A percentile compares a stretch with the other conserved stretches of the same genome.
phyloP scores from a whole-genome alignment of 306 rosid species.

The Citrullus amarus region DNA sequence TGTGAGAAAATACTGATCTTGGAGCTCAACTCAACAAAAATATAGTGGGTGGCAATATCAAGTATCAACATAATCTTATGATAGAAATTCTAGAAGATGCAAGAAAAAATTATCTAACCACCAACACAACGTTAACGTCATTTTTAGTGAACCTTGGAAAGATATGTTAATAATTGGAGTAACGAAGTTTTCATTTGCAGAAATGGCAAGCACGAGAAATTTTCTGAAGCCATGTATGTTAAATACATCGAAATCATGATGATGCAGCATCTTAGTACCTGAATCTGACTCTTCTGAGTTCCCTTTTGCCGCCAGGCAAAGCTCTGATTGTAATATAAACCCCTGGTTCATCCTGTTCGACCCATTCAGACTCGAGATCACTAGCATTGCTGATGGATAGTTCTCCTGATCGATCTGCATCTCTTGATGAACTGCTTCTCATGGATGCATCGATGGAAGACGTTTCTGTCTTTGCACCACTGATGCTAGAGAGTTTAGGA shows the following conservation, averaged over 20 bases:
- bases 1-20: background rate
- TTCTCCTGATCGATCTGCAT: slow-evolving; percentile 76
- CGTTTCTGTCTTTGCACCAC: slow-evolving; percentile 56
- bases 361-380: slow-evolving; percentile 97
- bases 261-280: slow-evolving; percentile 32
- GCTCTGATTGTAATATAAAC: slow-evolving; percentile 92
- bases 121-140: background rate
- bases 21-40: background rate
- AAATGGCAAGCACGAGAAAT: background rate
- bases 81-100: background rate
- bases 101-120: background rate
- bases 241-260: background rate
- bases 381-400: slow-evolving; percentile 90
- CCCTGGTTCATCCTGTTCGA: slow-evolving; percentile 95
- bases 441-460: slow-evolving; percentile 76
- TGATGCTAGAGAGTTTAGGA: slow-evolving; percentile 62
- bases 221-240: background rate
- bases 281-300: slow-evolving; percentile 92
- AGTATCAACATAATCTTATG: background rate
- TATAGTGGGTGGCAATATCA: background rate
- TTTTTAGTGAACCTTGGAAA: background rate
- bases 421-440: slow-evolving; percentile 79
- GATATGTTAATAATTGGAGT: background rate
- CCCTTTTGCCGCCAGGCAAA: slow-evolving; percentile 73
- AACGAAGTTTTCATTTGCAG: background rate